Evolutionary conservation across 2,329 filamentous ascomycete species (phyloP), one percentile per base, ranked within the genome.

Genomic region (Whalleya microplaca): DNA sequence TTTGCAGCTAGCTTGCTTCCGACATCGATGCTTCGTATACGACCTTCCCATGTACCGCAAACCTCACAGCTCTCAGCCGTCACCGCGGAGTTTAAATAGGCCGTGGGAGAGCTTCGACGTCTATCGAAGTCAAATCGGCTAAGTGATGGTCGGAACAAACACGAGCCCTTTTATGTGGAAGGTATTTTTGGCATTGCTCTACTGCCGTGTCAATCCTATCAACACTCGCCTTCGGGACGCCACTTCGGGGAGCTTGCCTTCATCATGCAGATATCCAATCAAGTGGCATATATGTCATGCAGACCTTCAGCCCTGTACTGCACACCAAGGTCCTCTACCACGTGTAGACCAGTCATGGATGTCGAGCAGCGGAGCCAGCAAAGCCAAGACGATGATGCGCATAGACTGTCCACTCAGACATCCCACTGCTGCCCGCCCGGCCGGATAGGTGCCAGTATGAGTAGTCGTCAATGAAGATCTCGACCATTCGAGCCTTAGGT

Each of bases 171-270:
- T 16, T 48, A 41, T 21, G 20, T 23, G 4, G 32, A 12, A 16
- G 32, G 14, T 37, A 37, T 37, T 37, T 37, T 37, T 37, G 32
- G 32, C 32, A 37, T 37, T 16, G 32, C 32, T 37, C 14, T 37
- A 14, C 32, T 37, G 23, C 14, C 14, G 14, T 37, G 4, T 37
- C 32, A 37, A 37, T 50, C 18, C 21, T 50, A 42, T 21, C 41
- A 16, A 12, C 27, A 3, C 41, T 53, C 37, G 41, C 51, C 14
- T 32, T 48, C 51, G 51, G 51, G 45, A 48, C 51, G 51, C 51
- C 51, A 53, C 51, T 29, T 53, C 45, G 27, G 27, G 45, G 20
- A 43, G 20, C 51, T 43, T 21, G 42, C n/a, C 37, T 46, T 46
- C 18, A 29, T 18, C 40, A 41, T 9, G 37, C 18, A 9, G 41